A percentile compares a stretch with the other conserved stretches of the same genome.
These are phyloP conservation scores for Tetragonia tetragonoides DNA, from an alignment of 148 eudicot genomes.

Conservation along the genomic window DNA sequence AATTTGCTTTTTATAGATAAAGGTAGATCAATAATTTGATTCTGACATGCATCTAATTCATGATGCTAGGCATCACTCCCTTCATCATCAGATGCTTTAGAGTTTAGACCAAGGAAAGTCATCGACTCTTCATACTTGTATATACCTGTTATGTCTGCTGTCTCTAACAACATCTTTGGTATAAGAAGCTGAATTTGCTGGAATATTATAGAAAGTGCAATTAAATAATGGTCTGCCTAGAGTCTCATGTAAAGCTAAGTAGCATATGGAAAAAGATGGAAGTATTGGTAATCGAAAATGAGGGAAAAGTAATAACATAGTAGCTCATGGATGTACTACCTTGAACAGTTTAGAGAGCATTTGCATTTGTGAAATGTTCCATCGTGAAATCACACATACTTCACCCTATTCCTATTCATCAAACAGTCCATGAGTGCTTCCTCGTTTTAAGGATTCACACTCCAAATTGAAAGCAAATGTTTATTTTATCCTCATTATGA, in stretches of 20 bases:
- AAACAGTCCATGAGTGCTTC: neutral
- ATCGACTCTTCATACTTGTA: too few relatives aligned
- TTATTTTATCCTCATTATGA: neutral
- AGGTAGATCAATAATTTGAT: neutral
- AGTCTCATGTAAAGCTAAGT: neutral
- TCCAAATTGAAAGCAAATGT: neutral
- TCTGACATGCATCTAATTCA: neutral
- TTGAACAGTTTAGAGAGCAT: neutral
- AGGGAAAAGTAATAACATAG: too few relatives aligned
- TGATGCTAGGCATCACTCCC: neutral
- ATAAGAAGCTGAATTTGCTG: neutral
- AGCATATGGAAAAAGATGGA: neutral
- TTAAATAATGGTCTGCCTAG: neutral
- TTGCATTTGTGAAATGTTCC: neutral
- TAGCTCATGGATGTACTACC: neutral
- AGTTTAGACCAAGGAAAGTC: too few relatives aligned
- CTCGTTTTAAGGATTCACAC: neutral
- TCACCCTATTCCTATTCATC: neutral
- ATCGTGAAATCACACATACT: too few relatives aligned
- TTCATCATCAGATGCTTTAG: neutral
- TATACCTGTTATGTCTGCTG: neutral
- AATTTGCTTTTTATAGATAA: neutral
- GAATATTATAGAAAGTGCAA: too few relatives aligned
- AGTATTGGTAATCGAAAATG: too few relatives aligned
- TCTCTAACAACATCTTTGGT: neutral